Evolutionary conservation across 2,329 filamentous ascomycete species (phyloP), one percentile per base, ranked within the genome.

Genomic region (Ophiostoma novo-ulmi): DNA sequence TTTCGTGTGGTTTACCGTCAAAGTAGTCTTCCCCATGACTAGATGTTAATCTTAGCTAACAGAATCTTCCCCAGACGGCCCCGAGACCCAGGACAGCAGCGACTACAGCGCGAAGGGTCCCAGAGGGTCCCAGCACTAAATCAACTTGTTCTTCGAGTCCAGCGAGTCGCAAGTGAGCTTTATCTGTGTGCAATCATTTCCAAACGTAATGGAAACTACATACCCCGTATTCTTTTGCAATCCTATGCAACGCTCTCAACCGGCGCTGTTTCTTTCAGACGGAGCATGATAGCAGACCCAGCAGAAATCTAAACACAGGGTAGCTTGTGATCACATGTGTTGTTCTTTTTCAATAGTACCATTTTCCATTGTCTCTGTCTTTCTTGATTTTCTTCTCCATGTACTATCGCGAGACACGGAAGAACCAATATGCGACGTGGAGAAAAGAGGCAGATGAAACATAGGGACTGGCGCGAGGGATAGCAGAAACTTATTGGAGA

Each of bases 161-260:
- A 58, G n/a, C 22, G 6, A 48, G 44, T 48, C 44, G 20, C 31
- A 64, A 36, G 20, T 35, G 7, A 35, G 61, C 35, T 7, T n/a
- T 64, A 48, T 5, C 20, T 17, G 44, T 48, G 38, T 20, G 44
- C 17, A 36, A 35, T 38, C 52, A 58, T 20, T 39, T 20, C 61
- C 31, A 64, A 64, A 64, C 61, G 61, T 64, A 64, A 64, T 64
- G 61, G 31, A 64, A 64, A 64, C 61, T n/a, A 64, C 61, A 22
- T 64, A n/a, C 61, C n/a, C 61, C 61, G 35, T 64, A 38, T 36
- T 38, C 6, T 61, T 14, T n/a, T 48, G 41, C 8, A 55, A 58
- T 26, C n/a, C 11, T 58, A 11, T n/a, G n/a, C n/a, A 17, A 63
- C 58, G 22, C 52, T 55, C 14, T 22, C 7, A 55, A 20, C 22